Base-by-base conservation (phyloP, 352 stramenopile species). In the Globisporangium solare region DNA sequence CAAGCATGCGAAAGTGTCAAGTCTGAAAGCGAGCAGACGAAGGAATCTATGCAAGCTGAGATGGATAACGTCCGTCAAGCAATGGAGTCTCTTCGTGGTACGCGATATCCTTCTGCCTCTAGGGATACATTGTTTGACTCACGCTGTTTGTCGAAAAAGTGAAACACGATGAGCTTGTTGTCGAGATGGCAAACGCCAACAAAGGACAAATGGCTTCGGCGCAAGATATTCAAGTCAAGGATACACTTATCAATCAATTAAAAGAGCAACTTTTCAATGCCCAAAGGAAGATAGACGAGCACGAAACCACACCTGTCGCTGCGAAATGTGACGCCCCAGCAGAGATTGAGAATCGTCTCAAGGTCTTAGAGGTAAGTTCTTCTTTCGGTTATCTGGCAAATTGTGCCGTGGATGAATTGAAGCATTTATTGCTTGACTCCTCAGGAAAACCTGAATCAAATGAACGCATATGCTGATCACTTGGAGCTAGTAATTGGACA, bases 381-480 rank as follows among this genome's bases (percentile, higher is more conserved):
- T 13, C 12, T 21, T 43, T 53, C 11, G 12, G 27, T 55, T 2
- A 15, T 14, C 13, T 41, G 21, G 1, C 4, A 18, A n/a, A 43
- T 18, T 43, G 17, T 43, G 13, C 10, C 12, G 0, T 43, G 39
- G 3, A 18, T n/a, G 3, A n/a, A 18, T 41, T 6, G 11, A 20
- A 39, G 21, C 27, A 35, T 18, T 22, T 35, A 53, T 31, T 13
- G 24, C n/a, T 20, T 57, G 22, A 58, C 66, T 17, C 46, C 24
- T 3, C 57, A 92, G 82, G 82, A 92, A 35, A 92, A 88, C 42
- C 56, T 92, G 58, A 68, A 66, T 15, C 82, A 92, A 49, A 84
- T 92, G 66, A 92, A 92, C 57, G 72, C 61, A 47, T 92, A 92
- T 47, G 82, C 82, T 11, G 82, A 92, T 56, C 82, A 92, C 47